Base-by-base conservation (phyloP, 371 early-diverging fungal genomes). In the Mucor lusitanicus region DNA sequence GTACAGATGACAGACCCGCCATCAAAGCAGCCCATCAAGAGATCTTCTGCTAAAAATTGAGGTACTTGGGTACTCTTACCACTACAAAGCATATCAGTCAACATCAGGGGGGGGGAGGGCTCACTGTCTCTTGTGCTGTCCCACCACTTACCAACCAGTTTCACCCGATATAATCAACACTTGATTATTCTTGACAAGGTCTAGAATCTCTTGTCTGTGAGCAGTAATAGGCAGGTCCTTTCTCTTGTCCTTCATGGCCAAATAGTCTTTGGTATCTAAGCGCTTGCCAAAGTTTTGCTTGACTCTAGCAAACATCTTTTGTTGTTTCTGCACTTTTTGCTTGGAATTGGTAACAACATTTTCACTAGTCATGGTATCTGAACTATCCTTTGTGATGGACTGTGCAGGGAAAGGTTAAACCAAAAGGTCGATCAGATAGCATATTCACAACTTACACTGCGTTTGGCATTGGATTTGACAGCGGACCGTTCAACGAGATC, bases 1-100 rank as follows among this genome's bases (percentile, higher is more conserved):
- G 99, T 97, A 64, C 95, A 91, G 8, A 95, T 82, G 33, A 99
- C 90, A 21, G 79, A 73, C 2, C 86, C 87, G 1, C 59, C 57
- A 21, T 77, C 70, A 1, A 28, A 53, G 1, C 70, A 60, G 6
- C 48, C 60, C 57, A 60, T 39, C 17, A 92, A 75, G 30, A 87
- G 73, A 53, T 80, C 71, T 61, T 94, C 93, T 0, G 90, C 87
- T n/a, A 96, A 67, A 66, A 90, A 94, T 76, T 95, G 95, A 13
- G 97, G 97, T 3, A 95, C 87, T 73, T 95, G 96, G 3, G 95
- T 95, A 68, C 93, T 95, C 81, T 97, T 98, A 58, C 98, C 98
- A 64, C 93, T 53, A 50, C 5, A 50, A 5, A 19, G 12, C 23
- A 3, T 3, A 50, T 50, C 13, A 48, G 48, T 23, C n/a, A n/a